phyloP scores from a whole-genome alignment of 192 early-diverging fungal species.

The Coemansia sp. region DNA sequence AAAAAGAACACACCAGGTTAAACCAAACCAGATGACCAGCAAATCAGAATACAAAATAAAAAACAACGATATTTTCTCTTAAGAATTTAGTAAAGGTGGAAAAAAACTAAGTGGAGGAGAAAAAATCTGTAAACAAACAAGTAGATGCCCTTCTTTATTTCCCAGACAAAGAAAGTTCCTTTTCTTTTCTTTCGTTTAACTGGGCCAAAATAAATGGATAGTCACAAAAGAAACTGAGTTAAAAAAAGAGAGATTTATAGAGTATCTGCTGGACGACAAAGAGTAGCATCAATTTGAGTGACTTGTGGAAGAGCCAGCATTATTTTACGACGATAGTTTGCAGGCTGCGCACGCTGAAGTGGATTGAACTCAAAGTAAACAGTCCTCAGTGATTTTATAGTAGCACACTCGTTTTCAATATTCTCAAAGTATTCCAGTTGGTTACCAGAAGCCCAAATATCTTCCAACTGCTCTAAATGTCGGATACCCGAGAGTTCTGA shows the following conservation, averaged over 20 bases:
- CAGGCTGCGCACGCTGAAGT: conserved; percentile 69
- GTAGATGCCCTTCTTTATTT: too few species aligned
- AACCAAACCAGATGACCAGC: background rate
- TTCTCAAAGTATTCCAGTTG: conserved; percentile 73
- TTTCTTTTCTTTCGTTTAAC: too few species aligned
- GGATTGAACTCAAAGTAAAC: conserved; percentile 97
- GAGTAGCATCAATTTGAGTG: conserved; percentile 89
- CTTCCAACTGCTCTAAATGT: conserved; percentile 69
- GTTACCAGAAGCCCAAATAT: conserved; percentile 91
- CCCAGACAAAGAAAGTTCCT: too few species aligned
- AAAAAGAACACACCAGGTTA: too few species aligned
- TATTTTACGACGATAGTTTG: conserved; percentile 85
- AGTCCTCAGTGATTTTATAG: conserved; percentile 66
- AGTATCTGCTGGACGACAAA: conserved; percentile 16
- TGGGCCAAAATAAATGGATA: too few species aligned
- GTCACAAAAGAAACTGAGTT: too few species aligned
- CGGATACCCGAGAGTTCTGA: conserved; percentile 69
- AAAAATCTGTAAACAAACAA: too few species aligned
- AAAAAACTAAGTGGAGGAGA: too few species aligned
- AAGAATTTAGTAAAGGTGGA: too few species aligned
- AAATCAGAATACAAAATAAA: too few species aligned
- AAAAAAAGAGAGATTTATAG: too few species aligned
- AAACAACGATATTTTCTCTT: too few species aligned
- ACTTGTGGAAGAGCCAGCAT: conserved; percentile 81
- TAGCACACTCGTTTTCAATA: conserved; percentile 65